Evolutionary conservation across 148 eudicot species (phyloP).

Genomic region (Oxyria digyna): DNA sequence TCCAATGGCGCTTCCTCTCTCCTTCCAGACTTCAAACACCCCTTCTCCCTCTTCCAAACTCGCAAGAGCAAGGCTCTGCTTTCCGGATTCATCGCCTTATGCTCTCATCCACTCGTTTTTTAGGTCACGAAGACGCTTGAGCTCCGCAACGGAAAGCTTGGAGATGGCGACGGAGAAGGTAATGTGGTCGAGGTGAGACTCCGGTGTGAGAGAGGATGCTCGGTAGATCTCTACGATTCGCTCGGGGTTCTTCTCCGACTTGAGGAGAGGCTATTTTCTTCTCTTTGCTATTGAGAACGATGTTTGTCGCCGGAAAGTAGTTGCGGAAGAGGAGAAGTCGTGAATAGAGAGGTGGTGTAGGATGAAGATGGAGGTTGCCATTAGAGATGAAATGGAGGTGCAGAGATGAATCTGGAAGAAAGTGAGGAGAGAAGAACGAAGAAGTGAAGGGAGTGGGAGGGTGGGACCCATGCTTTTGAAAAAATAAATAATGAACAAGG

Average conservation of each 20-base stretch:
- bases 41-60: too few species aligned
- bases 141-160: constrained; percentile 51
- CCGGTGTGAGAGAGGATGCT: constrained; percentile 62
- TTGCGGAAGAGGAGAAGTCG: background rate
- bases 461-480: too few species aligned
- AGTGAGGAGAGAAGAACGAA: background rate
- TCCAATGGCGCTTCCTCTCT: too few species aligned
- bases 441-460: background rate
- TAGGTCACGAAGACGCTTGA: constrained; percentile 44
- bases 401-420: background rate
- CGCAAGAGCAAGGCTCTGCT: too few species aligned
- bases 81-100: too few species aligned
- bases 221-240: constrained; percentile 61
- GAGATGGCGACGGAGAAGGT: constrained; percentile 52
- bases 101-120: constrained; percentile 42
- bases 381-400: background rate
- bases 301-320: background rate
- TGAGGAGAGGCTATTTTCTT: constrained; percentile 51
- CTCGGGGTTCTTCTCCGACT: constrained; percentile 53
- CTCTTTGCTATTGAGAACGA: constrained; percentile 7
- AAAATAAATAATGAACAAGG: too few species aligned
- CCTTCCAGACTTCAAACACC: too few species aligned
- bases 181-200: constrained; percentile 51
- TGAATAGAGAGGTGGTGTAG: constrained; percentile 6
- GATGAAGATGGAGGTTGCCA: constrained; percentile 4